Conservation (phyloP, 2,329 filamentous ascomycete genomes). For the Penicillium sp. region DNA sequence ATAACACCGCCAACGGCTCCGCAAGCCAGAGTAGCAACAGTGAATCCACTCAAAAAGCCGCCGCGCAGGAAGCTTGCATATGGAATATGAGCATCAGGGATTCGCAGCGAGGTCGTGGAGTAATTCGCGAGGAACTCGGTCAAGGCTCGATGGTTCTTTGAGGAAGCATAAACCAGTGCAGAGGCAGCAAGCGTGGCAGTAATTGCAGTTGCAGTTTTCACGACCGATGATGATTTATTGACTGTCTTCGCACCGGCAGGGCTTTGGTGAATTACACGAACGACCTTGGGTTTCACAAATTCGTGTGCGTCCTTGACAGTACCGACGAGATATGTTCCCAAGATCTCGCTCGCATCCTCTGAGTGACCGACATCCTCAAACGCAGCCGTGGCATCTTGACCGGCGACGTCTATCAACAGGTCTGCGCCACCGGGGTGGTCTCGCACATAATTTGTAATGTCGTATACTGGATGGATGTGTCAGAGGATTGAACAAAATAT, state of each 20-base stretch:
- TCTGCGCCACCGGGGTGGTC: conserved; percentile 57
- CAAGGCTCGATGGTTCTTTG: neutral
- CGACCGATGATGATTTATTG: conserved; percentile 10
- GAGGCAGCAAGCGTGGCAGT: conserved; percentile 11
- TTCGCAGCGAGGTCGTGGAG: conserved; percentile 3
- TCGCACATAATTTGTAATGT: conserved; percentile 58
- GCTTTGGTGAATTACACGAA: conserved; percentile 23
- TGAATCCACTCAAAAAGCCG: conserved; percentile 26
- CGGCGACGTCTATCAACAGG: conserved; percentile 42
- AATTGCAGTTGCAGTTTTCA: conserved; percentile 33
- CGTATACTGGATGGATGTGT: conserved; percentile 52
- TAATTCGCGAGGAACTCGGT: conserved; percentile 1
- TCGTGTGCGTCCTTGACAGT: conserved; percentile 28
- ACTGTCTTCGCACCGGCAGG: neutral
- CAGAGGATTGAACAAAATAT: neutral
- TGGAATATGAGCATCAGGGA: neutral
- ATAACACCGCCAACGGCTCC: conserved; percentile 11
- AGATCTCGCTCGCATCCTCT: conserved; percentile 45
- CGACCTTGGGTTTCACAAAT: conserved; percentile 20
- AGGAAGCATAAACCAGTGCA: conserved; percentile 14
- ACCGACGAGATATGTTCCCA: conserved; percentile 40
- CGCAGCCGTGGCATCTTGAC: conserved; percentile 42
- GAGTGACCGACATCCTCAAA: conserved; percentile 49
- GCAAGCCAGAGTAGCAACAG: conserved; percentile 17
- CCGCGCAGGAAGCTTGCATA: conserved; percentile 9